Base-by-base conservation (phyloP, 1,139 yeast genomes). In the Protomyces inundatus region DNA sequence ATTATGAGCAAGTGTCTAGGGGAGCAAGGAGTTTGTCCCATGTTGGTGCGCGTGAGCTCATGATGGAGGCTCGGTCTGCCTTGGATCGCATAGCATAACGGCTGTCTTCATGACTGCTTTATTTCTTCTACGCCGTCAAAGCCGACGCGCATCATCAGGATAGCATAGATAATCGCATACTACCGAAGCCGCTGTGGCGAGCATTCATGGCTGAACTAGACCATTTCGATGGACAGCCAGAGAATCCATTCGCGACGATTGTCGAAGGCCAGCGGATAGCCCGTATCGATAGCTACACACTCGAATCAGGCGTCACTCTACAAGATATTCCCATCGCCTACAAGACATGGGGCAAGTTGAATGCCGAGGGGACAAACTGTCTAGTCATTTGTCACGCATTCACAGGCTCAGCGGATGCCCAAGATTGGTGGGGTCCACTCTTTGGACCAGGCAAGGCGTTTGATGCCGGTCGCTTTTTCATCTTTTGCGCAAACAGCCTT, bases 401-500 rank as follows among this genome's bases (percentile, higher is more conserved):
- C 66, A 90, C 98, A 0, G 98, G 98, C 0, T 89, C 97, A 0
- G 83, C 97, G 0, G 98, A 93, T 73, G 97, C 91, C 23, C 83
- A 87, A 55, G 98, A 93, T 73, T 93, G 98, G 98, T 89, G 98
- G 98, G 98, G 98, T 0, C 98, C 98, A 0, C 77, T 93, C 40
- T 77, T 93, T 55, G 98, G 98, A 0, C 83, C 86, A 3, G 88
- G 84, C 33, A 82, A 87, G 69, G 95, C 98, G 0, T 90, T 93
- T 75, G 98, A 93, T 75, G 96, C 97, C 0, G 80, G 90, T 0
- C 81, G 88, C 68, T 93, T 86, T 74, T 90, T 89, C 73, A 84
- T 93, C 55, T 80, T 93, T 12, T 93, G 98, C 74, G 77, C 93
- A 66, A 93, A 93, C 74, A 86, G 95, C 45, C 80, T 95, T 67